Percentiles rank a stretch among this genome's conserved stretches.
These are phyloP conservation scores for Papiliotrema nemorosa DNA, from an alignment of 1,284 basidiomycete species.

Conservation along the genomic window DNA sequence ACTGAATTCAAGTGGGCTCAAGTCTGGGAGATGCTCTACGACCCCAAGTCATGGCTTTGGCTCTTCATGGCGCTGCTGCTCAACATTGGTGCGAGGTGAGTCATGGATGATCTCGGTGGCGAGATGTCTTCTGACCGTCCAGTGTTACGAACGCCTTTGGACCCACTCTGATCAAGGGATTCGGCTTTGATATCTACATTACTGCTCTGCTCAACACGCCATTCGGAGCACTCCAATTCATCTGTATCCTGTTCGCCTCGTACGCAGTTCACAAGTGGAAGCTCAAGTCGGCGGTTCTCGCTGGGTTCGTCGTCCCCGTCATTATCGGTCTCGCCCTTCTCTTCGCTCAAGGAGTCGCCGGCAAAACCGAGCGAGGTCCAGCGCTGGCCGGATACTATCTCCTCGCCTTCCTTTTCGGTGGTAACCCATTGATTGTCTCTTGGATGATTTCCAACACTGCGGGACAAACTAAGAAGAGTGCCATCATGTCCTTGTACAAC, in stretches of 20 bases:
- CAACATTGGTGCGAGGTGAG: constrained; percentile 46
- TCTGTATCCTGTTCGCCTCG: constrained; percentile 34
- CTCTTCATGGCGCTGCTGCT: constrained; percentile 39
- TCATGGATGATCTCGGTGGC: too few species aligned
- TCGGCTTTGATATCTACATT: constrained; percentile 37
- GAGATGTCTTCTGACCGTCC: too few species aligned
- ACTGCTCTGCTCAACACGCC: constrained; percentile 49
- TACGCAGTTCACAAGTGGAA: constrained; percentile 36
- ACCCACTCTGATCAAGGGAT: constrained; percentile 33
- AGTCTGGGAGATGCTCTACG: constrained; percentile 42
- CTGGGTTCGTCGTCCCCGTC: constrained; percentile 34
- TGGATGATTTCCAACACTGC: constrained; percentile 50
- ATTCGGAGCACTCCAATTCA: constrained; percentile 43
- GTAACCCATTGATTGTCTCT: constrained; percentile 46
- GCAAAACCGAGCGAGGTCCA: constrained; percentile 21
- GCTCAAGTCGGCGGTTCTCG: constrained; percentile 39
- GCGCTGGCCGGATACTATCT: constrained; percentile 50
- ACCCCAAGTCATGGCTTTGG: constrained; percentile 46
- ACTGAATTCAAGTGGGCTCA: constrained; percentile 48
- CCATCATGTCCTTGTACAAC: constrained; percentile 37
- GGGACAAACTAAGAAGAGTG: constrained; percentile 50
- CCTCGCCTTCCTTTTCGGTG: constrained; percentile 47
- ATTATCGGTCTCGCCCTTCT: constrained; percentile 43
- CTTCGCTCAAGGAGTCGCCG: constrained; percentile 15
- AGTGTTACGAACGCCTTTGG: constrained; percentile 39